Percentiles rank a stretch among this genome's conserved stretches.
Evolutionary conservation across 225 moss, liverwort and hornwort species (phyloP).

Genomic region (Climacium dendroides): DNA sequence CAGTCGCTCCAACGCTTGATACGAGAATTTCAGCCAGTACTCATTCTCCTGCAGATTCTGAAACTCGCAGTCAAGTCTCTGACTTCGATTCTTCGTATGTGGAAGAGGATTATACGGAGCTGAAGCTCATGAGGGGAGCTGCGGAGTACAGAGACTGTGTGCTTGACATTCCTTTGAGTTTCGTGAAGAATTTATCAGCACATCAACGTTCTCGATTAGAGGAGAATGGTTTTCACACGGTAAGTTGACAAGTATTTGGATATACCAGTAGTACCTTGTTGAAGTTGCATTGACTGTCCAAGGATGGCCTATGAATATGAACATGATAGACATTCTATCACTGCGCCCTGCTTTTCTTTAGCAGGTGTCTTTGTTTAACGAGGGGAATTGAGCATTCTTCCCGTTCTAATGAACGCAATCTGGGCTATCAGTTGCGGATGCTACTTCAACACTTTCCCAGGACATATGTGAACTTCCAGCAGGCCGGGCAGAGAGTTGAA

Average conservation of each 20-base stretch:
- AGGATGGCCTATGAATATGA: background rate
- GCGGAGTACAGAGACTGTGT: constrained; percentile 58
- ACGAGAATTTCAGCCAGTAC: background rate
- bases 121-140: constrained; percentile 39
- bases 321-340: background rate
- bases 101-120: constrained; percentile 13
- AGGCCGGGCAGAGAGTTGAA: constrained; percentile 83
- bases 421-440: constrained; percentile 58
- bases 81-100: background rate
- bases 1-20: constrained; percentile 1
- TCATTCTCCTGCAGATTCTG: background rate
- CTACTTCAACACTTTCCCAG: constrained; percentile 90
- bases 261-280: background rate
- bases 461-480: constrained; percentile 89
- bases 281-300: background rate
- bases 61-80: background rate
- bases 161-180: constrained; percentile 64
- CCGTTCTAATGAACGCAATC: background rate
- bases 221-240: constrained; percentile 78
- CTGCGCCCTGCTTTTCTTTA: background rate
- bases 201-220: constrained; percentile 66
- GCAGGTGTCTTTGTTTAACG: background rate
- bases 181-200: constrained; percentile 61
- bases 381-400: background rate
- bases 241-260: constrained; percentile 4